Conservation (phyloP, 352 stramenopile genomes). For the Globisporangium radiosum region DNA sequence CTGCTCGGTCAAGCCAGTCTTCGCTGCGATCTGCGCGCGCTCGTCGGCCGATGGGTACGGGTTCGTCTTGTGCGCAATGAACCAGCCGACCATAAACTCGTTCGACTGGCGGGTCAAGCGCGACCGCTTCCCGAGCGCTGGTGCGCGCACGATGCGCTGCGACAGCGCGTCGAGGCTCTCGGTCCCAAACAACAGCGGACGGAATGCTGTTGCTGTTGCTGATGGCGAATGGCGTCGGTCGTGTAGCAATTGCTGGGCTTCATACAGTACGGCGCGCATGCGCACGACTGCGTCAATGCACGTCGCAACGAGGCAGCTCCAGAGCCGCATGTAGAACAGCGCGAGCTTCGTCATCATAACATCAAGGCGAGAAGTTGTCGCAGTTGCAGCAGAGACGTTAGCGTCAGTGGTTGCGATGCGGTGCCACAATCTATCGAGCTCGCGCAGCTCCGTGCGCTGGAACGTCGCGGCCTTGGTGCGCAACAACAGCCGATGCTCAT, state of each 20-base stretch:
- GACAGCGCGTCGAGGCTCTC: constrained; percentile 29
- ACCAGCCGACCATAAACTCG: constrained; percentile 84
- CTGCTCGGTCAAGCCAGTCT: constrained; percentile 66
- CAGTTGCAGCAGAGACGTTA: no score
- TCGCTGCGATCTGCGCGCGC: constrained; percentile 56
- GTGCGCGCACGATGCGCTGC: constrained; percentile 24
- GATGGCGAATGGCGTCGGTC: constrained; percentile 15
- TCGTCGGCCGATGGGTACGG: constrained; percentile 70
- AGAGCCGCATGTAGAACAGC: constrained; percentile 52
- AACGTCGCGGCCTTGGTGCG: constrained; percentile 27
- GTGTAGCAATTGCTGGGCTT: constrained; percentile 14
- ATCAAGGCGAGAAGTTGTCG: no score
- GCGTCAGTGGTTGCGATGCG: no score
- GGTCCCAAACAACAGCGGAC: constrained; percentile 27
- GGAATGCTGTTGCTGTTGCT: constrained; percentile 11
- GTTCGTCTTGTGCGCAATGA: constrained; percentile 80
- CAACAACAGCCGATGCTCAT: constrained; percentile 19
- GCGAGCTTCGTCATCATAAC: constrained; percentile 38
- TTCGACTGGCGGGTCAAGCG: constrained; percentile 70
- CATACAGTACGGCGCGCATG: constrained; percentile 23
- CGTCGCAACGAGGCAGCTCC: constrained; percentile 35
- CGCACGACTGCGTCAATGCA: constrained; percentile 33
- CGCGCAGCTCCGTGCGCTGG: constrained; percentile 30
- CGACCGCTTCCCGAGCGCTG: constrained; percentile 29
- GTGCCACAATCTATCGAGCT: neutral